Conservation (phyloP, 1,284 basidiomycete species). For the Rhodotorula sp. region DNA sequence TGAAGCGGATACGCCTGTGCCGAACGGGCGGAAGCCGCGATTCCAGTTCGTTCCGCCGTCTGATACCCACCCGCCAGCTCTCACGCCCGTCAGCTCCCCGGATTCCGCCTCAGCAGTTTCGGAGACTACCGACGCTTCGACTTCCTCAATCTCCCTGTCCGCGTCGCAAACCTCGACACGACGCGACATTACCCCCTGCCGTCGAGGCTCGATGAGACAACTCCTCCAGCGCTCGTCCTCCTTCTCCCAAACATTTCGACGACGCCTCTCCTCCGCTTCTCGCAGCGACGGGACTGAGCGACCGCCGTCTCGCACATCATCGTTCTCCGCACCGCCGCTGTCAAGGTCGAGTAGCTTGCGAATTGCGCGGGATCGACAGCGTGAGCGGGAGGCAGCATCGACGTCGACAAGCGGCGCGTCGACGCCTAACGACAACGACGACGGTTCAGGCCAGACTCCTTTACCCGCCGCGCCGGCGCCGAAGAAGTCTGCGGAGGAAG, state of each 20-base stretch:
- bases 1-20: not conserved
- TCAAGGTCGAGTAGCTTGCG: conserved; percentile 7
- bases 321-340: not conserved
- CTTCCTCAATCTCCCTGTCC: not conserved
- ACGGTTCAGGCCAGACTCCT: not conserved
- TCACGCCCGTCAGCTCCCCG: not conserved
- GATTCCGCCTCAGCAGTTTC: not conserved
- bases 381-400: not conserved
- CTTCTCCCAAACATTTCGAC: conserved; percentile 5
- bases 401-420: not conserved
- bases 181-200: not conserved
- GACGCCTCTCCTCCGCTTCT: conserved; percentile 6
- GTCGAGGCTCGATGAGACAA: conserved; percentile 8
- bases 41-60: not conserved
- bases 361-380: not conserved
- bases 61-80: not conserved
- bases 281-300: not conserved
- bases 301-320: not conserved
- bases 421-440: not conserved
- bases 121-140: not conserved
- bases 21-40: not conserved
- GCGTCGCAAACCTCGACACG: not conserved
- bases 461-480: not conserved
- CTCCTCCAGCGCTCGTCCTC: conserved; percentile 7
- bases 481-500: not conserved